phyloP scores from a whole-genome alignment of 805 yeast species.

The Ogataea philodendri region DNA sequence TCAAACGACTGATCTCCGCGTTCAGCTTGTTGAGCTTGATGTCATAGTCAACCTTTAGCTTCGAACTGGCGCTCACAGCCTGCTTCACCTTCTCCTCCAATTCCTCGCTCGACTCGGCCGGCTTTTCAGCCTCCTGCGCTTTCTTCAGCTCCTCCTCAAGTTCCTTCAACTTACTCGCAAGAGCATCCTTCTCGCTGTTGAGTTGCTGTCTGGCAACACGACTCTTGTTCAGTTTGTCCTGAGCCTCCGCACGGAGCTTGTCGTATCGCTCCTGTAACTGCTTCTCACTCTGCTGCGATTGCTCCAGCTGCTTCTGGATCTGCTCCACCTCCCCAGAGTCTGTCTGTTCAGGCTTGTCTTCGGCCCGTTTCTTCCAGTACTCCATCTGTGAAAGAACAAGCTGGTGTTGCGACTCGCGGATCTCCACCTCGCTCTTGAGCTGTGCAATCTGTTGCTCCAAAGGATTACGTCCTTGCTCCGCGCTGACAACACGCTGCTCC shows the following conservation, averaged over 20 bases:
- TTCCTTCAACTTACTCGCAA: conserved; percentile 16
- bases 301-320: conserved; percentile 18
- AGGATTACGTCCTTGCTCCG: conserved; percentile 13
- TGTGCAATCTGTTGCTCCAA: conserved; percentile 16
- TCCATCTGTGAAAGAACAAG: conserved; percentile 52
- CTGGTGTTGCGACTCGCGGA: conserved; percentile 48
- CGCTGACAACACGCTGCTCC: conserved; percentile 15
- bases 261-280: conserved; percentile 26
- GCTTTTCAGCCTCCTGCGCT: not conserved
- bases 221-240: conserved; percentile 31
- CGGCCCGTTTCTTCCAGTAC: conserved; percentile 56
- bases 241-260: conserved; percentile 32
- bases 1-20: conserved; percentile 17
- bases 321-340: conserved; percentile 25
- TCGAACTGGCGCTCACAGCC: conserved; percentile 16
- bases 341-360: conserved; percentile 35
- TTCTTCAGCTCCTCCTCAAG: conserved; percentile 16
- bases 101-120: conserved; percentile 1
- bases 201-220: conserved; percentile 25
- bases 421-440: conserved; percentile 35
- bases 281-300: conserved; percentile 16
- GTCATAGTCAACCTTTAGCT: conserved; percentile 18
- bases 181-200: conserved; percentile 18
- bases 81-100: conserved; percentile 6
- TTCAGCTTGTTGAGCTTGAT: conserved; percentile 15